phyloP scores from a whole-genome alignment of 2,329 filamentous ascomycete genomes.

The Gremmenia infestans region DNA sequence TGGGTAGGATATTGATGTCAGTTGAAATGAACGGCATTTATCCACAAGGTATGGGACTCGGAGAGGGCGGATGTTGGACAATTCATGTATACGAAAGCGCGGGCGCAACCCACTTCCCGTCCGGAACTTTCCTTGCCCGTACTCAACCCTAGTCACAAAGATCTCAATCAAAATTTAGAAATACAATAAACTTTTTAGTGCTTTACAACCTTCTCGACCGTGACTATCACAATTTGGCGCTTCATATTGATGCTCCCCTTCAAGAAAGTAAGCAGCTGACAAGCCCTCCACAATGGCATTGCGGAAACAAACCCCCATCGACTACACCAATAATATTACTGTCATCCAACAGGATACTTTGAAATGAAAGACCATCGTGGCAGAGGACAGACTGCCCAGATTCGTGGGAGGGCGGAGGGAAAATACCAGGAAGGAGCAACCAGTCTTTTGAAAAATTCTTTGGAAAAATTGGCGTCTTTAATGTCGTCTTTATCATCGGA shows the following conservation, averaged over 20 bases:
- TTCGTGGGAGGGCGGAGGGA: constrained; percentile 21
- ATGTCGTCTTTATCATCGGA: constrained; percentile 22
- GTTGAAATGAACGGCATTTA: too few relatives aligned
- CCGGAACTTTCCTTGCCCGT: too few relatives aligned
- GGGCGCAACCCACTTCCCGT: too few relatives aligned
- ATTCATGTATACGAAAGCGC: too few relatives aligned
- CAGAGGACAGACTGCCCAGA: constrained; percentile 32
- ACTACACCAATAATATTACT: constrained; percentile 34
- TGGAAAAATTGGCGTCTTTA: constrained; percentile 30
- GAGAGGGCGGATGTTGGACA: too few relatives aligned
- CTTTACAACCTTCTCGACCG: constrained; percentile 1
- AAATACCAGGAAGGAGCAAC: constrained; percentile 31
- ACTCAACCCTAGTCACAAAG: too few relatives aligned
- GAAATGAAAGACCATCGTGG: constrained; percentile 35
- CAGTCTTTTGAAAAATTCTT: constrained; percentile 28
- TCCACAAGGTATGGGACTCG: too few relatives aligned
- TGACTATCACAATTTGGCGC: constrained; percentile 23
- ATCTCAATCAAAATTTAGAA: too few relatives aligned
- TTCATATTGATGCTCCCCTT: constrained; percentile 25
- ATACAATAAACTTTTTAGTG: constrained; percentile 6
- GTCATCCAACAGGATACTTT: constrained; percentile 39
- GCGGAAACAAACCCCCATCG: constrained; percentile 42
- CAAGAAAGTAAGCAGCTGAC: constrained; percentile 33
- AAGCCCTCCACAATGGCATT: constrained; percentile 36
- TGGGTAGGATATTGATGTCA: too few relatives aligned